phyloP scores from a whole-genome alignment of 129 eudicot species.

The Lonicera japonica region DNA sequence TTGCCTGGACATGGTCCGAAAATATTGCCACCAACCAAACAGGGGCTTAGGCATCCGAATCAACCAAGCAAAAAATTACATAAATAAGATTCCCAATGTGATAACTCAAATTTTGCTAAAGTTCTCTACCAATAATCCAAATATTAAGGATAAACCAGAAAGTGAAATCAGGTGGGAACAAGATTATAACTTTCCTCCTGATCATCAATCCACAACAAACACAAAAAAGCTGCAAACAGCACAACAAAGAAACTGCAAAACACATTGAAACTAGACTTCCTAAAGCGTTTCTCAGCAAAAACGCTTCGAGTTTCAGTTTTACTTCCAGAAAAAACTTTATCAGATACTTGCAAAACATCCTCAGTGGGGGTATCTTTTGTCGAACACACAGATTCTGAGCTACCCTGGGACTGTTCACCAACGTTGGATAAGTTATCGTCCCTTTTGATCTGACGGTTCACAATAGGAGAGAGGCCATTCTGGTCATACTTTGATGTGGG shows the following conservation, averaged over 20 bases:
- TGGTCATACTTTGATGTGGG: constrained; percentile 36
- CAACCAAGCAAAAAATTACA: no score
- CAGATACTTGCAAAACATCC: constrained; percentile 11
- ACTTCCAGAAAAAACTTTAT: constrained; percentile 19
- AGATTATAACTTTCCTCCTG: constrained; percentile 34
- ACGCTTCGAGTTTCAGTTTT: constrained; percentile 8
- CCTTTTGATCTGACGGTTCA: neutral
- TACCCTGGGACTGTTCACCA: constrained; percentile 30
- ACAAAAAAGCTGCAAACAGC: constrained; percentile 38
- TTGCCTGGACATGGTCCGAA: no score
- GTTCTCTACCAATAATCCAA: constrained; percentile 2
- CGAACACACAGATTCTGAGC: constrained; percentile 71
- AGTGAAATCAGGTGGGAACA: constrained; percentile 61
- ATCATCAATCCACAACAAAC: constrained; percentile 35
- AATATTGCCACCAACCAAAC: no score
- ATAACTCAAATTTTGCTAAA: neutral
- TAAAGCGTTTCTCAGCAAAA: constrained; percentile 1
- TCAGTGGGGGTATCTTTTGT: constrained; percentile 35
- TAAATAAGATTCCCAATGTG: no score
- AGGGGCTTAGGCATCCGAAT: no score
- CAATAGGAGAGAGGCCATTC: constrained; percentile 24
- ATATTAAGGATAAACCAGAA: constrained; percentile 7
- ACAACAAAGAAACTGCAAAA: constrained; percentile 30
- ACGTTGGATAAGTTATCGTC: constrained; percentile 22
- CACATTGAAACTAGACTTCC: constrained; percentile 13